phyloP scores from a whole-genome alignment of 192 early-diverging fungal species.

The Piromyces sp. region DNA sequence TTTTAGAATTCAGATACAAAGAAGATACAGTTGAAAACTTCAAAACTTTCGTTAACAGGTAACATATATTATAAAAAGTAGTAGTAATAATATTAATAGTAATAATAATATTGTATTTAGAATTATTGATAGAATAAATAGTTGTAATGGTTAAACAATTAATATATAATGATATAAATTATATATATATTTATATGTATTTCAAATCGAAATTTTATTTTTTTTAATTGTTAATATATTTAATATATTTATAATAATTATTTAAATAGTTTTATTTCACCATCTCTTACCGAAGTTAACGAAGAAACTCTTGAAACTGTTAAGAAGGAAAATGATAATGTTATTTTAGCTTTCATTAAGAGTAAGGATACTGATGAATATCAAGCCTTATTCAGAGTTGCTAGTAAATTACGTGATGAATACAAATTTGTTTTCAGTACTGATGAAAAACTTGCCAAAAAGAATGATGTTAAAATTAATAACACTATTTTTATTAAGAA shows the following conservation, averaged over 20 bases:
- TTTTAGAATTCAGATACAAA: not conserved
- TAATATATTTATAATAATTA: not conserved
- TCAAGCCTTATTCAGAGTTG: not conserved
- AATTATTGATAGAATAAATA: no score
- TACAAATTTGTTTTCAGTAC: not conserved
- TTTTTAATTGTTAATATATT: no score
- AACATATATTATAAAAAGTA: not conserved
- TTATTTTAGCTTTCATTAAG: not conserved
- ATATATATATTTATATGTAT: no score
- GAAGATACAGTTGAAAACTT: not conserved
- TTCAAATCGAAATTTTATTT: no score
- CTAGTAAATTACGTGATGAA: not conserved
- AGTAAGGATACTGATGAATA: not conserved
- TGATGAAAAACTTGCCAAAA: not conserved
- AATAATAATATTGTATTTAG: no score
- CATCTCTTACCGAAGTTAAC: not conserved
- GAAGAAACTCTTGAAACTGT: not conserved
- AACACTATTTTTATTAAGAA: not conserved
- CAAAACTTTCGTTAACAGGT: not conserved
- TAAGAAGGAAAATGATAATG: not conserved
- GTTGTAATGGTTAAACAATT: no score
- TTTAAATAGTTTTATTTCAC: not conserved
- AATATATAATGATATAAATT: no score
- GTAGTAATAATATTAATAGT: no score
- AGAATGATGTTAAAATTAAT: not conserved